Base-by-base conservation (phyloP, 257 asterid species). In the Penstemon davidsonii region DNA sequence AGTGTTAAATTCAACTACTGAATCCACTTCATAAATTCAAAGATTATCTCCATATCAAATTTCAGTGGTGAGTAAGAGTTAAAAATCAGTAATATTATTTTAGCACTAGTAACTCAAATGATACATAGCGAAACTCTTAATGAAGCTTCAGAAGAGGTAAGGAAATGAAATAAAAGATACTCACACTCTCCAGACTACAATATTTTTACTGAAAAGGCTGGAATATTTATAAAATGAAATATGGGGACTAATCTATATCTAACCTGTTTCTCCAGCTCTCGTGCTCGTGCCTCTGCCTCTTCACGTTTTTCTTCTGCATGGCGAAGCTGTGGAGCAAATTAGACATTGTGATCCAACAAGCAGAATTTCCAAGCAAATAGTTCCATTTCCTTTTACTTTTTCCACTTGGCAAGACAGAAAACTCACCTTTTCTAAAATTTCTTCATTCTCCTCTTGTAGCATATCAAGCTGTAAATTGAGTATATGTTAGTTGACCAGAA, bases 241-340 rank as follows among this genome's bases (percentile, higher is more conserved):
- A 7, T 33, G 66, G 39, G 51, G 62, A 55, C 58, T 47, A 47
- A 13, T 68, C 68, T 12, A 42, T 68, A 46, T 60, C 74, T 61
- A 60, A 94, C 99, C 96, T 94, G 99, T 80, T 91, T 88, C 82
- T 94, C 98, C 75, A 94, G 84, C 86, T 88, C 91, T 75, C 89
- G 72, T 62, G 96, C 96, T 82, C 99, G 81, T 62, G 95, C 98
- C 69, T 91, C 96, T 40, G 96, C 91, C 80, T 91, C 97, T 86
- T 86, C 96, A 55, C 90, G 87, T 75, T 87, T 86, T 76, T 83
- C 98, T 85, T 94, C 96, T 68, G 93, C 95, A 71, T 68, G 83
- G 40, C 83, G 96, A 77, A 91, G 90, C 99, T 94, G 94, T 81
- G 64, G 76, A 70, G 62, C 52, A 78, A 76, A 80, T 74, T 73